Evolutionary conservation across 1,284 basidiomycete species (phyloP).

Genomic region (Moesziomyces globuligerus): DNA sequence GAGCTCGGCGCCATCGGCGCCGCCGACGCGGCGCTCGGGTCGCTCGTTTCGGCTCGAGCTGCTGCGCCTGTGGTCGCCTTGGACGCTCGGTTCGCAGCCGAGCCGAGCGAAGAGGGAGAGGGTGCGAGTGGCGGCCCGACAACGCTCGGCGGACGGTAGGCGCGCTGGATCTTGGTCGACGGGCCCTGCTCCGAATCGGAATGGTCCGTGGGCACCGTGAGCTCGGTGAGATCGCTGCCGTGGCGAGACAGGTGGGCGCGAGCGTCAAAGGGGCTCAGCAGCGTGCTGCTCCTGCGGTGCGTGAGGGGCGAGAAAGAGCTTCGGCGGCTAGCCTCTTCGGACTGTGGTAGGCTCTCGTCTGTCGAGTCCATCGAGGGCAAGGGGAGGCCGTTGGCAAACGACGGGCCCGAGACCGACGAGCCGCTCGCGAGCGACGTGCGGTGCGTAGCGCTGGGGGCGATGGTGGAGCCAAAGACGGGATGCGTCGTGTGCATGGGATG

Average conservation of each 20-base stretch:
- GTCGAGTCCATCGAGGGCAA: slow-evolving; percentile 10
- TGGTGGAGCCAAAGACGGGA: slow-evolving; percentile 20
- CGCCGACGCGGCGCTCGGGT: background rate
- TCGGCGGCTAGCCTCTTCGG: slow-evolving; percentile 11
- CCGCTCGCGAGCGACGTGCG: slow-evolving; percentile 12
- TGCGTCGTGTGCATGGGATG: slow-evolving; percentile 14
- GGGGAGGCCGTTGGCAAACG: slow-evolving; percentile 15
- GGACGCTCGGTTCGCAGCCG: slow-evolving; percentile 16
- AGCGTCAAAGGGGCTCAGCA: slow-evolving; percentile 16
- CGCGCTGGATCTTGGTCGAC: slow-evolving; percentile 16
- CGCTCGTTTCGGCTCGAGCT: background rate
- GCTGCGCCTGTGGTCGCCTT: background rate
- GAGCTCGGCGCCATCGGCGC: slow-evolving; percentile 5
- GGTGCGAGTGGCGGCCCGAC: background rate
- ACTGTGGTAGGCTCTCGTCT: slow-evolving; percentile 24
- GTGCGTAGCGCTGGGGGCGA: slow-evolving; percentile 26
- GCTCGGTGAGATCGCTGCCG: slow-evolving; percentile 39
- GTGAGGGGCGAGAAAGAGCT: slow-evolving; percentile 20
- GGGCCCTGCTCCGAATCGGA: slow-evolving; percentile 18
- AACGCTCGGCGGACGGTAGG: background rate
- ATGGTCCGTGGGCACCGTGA: slow-evolving; percentile 30
- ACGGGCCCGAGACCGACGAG: slow-evolving; percentile 10
- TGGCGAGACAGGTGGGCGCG: slow-evolving; percentile 26
- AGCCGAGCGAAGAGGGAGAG: slow-evolving; percentile 11
- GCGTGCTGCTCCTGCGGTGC: slow-evolving; percentile 16